Base-by-base conservation (phyloP, 768 basidiomycete genomes). In the Auricularia heimuer region DNA sequence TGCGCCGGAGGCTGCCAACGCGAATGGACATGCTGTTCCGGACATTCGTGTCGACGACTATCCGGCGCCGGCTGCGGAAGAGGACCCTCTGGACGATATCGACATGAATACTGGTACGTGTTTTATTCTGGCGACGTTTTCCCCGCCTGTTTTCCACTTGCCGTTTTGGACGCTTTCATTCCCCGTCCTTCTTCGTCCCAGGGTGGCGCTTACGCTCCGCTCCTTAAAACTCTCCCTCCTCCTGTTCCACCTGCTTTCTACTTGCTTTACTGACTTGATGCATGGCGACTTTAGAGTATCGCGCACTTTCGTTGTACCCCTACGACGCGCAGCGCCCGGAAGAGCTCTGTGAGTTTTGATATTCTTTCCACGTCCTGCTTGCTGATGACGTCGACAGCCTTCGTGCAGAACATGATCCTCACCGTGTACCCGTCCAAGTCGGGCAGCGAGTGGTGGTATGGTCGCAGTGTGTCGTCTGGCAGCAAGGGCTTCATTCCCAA, bases 391-490 rank as follows among this genome's bases (percentile, higher is more conserved):
- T 11, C 18, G 18, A 16, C 64, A 95, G 90, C 82, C 21, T 98
- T 99, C 75, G 82, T 75, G 33, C 87, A 90, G 71, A 94, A 98
- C 73, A 71, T 86, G 33, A 80, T 94, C 62, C 76, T 98, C 12
- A 75, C 78, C 39, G 94, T 90, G 11, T 84, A 96, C 74, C 93
- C 94, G 0, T 92, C 94, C 18, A 96, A 91, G 74, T 79, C 86
- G 37, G 85, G 82, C 21, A 86, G 89, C 45, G 92, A 93, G 67
- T 98, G 97, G 97, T 96, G 93, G 92, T 91, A 90, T 72, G 94
- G 94, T 34, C 89, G 80, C 3, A 73, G 83, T 16, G 75, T 86
- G 37, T 84, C 79, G 64, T 83, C 80, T 63, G 86, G 88, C 21
- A 85, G 82, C 71, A 79, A 82, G 39, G 97, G 97, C 1, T 85